Base-by-base conservation (phyloP, 2,329 filamentous ascomycete genomes). In the Xylaria hypoxylon region DNA sequence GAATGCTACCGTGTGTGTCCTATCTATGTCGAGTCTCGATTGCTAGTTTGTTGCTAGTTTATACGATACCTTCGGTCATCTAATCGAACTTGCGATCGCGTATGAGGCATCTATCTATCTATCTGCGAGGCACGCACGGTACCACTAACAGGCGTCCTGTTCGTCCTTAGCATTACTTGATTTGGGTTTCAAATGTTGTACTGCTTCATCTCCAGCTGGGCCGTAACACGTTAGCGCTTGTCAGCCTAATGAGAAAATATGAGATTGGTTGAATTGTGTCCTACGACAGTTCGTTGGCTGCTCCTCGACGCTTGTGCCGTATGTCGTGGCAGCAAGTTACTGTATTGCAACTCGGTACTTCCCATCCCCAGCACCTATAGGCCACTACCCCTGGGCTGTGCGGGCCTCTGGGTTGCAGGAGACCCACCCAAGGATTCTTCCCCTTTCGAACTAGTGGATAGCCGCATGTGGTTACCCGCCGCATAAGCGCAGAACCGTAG, bases 401-500 rank as follows among this genome's bases (percentile, higher is more conserved):
- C 59, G 59, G 64, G 40, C 10, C 40, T 15, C 33, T 35, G 28
- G 51, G 28, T 33, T 40, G 57, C 63, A 65, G 50, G 42, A 22
- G 63, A 17, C 31, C 58, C 58, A 45, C 45, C 33, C 33, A 38
- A 50, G 48, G 26, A 22, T 52, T 62, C 56, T 68, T 50, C 62
- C 62, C 10, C 5, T 50, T 65, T 40, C 15, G 50, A 13, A 8
- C 59, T 68, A 65, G 62, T 28, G 24, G 19, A 11, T 47, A 40
- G 38, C 65, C 57, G 58, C 22, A 59, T 60, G 58, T 45, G 42
- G 62, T 55, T 59, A 62, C 58, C 62, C 58, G 62, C 35, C 62
- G 57, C 61, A 47, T 60, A 52, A 64, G 50, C 63, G 63, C 57
- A 55, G 35, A 40, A 55, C 35, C 52, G 52, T 33, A 65, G 51